Base-by-base conservation (phyloP, 1,284 basidiomycete species). In the Papiliotrema nemorosa region DNA sequence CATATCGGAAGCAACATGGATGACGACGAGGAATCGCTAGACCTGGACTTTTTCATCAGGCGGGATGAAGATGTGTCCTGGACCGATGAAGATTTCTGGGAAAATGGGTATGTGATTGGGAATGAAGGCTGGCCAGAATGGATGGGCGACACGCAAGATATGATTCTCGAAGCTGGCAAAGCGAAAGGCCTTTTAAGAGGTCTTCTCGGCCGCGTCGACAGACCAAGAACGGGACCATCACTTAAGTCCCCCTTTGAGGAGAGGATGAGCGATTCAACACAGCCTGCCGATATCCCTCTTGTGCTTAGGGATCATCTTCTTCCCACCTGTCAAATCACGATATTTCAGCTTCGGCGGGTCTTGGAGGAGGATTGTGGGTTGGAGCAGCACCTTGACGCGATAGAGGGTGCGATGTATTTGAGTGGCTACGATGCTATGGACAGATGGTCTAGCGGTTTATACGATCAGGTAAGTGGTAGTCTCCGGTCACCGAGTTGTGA, bases 51-150 rank as follows among this genome's bases (percentile, higher is more conserved):
- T 73, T 90, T 89, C 70, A 81, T 91, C 47, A 82, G 86, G 60
- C 58, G 82, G 78, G 63, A 88, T 79, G 65, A 83, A 79, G 54
- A 77, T 83, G 56, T 80, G 75, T n/a, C 69, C 82, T 55, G 71
- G 83, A 62, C 84, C 82, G 70, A 85, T 81, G 5, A 75, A 36
- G 87, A 90, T 55, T 90, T 90, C 64, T 91, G 89, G 88, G 77
- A 80, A 33, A 82, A 85, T 31, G 86, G 85, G 0, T 90, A 85
- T 67, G 75, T 78, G 2, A 69, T 87, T 46, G 74, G 82, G 25
- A 78, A 78, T 24, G 76, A 74, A 13, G 56, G 69, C 33, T 66
- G 67, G 65, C 61, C 69, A 18, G 57, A 57, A 13, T 73, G 71
- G 52, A 57, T 72, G 13, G 60, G 50, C 3, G 50, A 46, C 5